These are phyloP conservation scores for Pseudopediastrum boryanum DNA, from an alignment of 139 green algal genomes.

Conservation along the genomic window DNA sequence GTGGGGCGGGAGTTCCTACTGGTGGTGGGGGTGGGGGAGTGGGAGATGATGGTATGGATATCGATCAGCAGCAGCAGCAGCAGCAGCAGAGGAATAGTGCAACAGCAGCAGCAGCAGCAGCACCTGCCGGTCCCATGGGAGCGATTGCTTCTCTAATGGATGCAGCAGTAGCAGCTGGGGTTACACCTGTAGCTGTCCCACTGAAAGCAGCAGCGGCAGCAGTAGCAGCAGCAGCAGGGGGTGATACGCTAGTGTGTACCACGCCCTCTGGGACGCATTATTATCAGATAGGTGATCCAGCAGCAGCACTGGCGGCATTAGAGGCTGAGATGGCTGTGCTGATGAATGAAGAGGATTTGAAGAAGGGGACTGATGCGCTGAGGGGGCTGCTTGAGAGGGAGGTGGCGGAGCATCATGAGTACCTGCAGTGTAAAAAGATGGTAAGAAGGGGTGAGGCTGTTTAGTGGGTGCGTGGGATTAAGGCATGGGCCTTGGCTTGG, in stretches of 20 bases:
- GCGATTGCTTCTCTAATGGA: no score
- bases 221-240: slow-evolving; percentile 25
- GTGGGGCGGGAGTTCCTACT: no score
- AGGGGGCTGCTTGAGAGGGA: slow-evolving; percentile 38
- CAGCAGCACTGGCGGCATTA: slow-evolving; percentile 46
- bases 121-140: background rate
- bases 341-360: slow-evolving; percentile 25
- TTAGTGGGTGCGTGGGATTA: no score
- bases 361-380: slow-evolving; percentile 2
- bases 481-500: no score
- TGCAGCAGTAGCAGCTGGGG: no score
- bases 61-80: slow-evolving; percentile 24
- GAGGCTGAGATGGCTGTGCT: slow-evolving; percentile 48
- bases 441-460: no score
- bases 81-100: background rate
- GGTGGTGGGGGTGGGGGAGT: no score
- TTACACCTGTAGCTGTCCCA: slow-evolving; percentile 11
- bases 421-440: slow-evolving; percentile 34
- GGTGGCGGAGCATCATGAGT: slow-evolving; percentile 23
- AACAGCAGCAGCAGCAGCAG: slow-evolving; percentile 19
- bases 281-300: slow-evolving; percentile 47
- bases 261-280: slow-evolving; percentile 35
- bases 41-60: slow-evolving; percentile 19
- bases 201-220: background rate
- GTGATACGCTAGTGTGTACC: background rate